Base-by-base conservation (phyloP, 2,329 filamentous ascomycete genomes). In the Fusarium sp. region DNA sequence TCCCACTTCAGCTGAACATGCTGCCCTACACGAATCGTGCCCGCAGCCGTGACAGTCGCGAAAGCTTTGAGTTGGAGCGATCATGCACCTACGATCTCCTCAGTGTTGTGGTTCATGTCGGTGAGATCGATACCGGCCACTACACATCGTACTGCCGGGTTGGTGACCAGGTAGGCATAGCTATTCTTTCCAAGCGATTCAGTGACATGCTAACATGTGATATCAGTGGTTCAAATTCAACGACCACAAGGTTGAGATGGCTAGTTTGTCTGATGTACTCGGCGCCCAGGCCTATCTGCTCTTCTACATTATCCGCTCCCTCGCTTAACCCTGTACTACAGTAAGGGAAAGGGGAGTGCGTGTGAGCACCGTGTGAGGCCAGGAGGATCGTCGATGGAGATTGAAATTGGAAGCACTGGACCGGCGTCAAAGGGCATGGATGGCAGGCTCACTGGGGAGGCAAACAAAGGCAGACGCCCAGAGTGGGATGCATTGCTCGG, bases 161-260 rank as follows among this genome's bases (percentile, higher is more conserved):
- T 68, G 93, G 92, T 6, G 93, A 94, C 64, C 90, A 93, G 86
- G 83, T 84, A 76, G 70, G 77, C 57, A 35, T 24, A 5, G 9
- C 22, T n/a, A 27, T 5, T 20, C 6, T 40, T 2, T 11, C 31
- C 24, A 18, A 9, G 14, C 42, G 20, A 18, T 29, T 37, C 37
- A 61, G n/a, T 24, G 77, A 16, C 40, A 5, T 62, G 20, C 67
- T 76, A 52, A 73, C 59, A 27, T 34, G 72, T 34, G 45, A 13
- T 80, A 70, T 18, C 75, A 97, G 89, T 98, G 96, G 96, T 97
- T 98, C 82, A 91, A 94, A 64, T 98, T 98, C 83, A 97, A 98
- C 79, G 96, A 98, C 80, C 95, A 96, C 81, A 95, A 94, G 81
- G 96, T 98, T 27, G 94, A 95, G 70, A 80, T 95, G 65, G 96